Evolutionary conservation across 2,329 filamentous ascomycete species (phyloP).

Genomic region (Fusarium sarcochroum): DNA sequence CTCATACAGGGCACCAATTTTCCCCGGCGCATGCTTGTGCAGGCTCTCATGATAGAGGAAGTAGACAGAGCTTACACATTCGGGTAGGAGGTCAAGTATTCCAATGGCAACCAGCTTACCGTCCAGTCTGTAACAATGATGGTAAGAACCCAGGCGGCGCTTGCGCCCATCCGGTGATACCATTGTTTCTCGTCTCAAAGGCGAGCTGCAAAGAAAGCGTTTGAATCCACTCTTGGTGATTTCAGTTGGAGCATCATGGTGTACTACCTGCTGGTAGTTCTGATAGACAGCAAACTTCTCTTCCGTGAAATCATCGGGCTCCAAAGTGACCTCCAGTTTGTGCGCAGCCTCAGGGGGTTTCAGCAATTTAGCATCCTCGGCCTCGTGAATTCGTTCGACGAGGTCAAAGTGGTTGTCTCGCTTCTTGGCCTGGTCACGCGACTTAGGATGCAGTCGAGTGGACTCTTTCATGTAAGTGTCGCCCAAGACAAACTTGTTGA

Average conservation of each 20-base stretch:
- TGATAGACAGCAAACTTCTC: constrained; percentile 82
- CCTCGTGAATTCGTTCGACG: constrained; percentile 76
- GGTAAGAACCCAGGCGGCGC: constrained; percentile 77
- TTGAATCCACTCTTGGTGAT: constrained; percentile 75
- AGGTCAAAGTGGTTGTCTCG: constrained; percentile 78
- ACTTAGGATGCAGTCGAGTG: constrained; percentile 74
- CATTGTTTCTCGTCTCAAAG: constrained; percentile 65
- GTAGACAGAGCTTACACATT: constrained; percentile 85
- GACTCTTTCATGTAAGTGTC: constrained; percentile 76
- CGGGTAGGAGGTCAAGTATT: constrained; percentile 81
- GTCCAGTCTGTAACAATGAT: constrained; percentile 86
- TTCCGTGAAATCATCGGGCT: constrained; percentile 77
- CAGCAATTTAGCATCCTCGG: constrained; percentile 69
- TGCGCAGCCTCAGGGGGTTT: constrained; percentile 76
- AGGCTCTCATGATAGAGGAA: constrained; percentile 85
- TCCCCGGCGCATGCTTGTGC: constrained; percentile 78
- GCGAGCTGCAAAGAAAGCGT: constrained; percentile 81
- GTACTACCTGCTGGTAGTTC: constrained; percentile 82
- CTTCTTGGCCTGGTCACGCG: constrained; percentile 74
- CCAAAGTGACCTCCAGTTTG: constrained; percentile 77
- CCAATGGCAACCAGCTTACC: constrained; percentile 81
- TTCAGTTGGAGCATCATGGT: constrained; percentile 73
- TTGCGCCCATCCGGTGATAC: constrained; percentile 64
- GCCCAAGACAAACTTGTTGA: constrained; percentile 79
- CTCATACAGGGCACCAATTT: constrained; percentile 81